phyloP scores from a whole-genome alignment of 2,329 filamentous ascomycete species.

The Cladorrhinum sp. region DNA sequence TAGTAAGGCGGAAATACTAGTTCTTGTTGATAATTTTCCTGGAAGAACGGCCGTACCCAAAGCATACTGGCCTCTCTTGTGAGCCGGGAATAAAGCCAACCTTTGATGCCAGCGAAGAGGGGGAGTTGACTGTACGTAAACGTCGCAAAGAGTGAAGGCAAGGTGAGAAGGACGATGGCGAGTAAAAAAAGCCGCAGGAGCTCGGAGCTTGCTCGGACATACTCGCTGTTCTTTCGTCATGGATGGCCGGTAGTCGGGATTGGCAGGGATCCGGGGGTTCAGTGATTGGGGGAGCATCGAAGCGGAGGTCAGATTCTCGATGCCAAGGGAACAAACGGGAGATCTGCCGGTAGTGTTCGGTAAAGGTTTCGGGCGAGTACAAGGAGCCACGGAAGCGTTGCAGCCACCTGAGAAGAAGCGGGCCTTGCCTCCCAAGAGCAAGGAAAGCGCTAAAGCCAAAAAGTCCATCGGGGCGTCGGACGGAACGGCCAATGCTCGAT shows the following conservation, averaged over 20 bases:
- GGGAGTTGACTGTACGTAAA: not conserved
- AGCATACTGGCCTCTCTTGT: not conserved
- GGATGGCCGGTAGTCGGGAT: not conserved
- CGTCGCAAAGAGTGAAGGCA: not conserved
- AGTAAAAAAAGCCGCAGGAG: conserved; percentile 5
- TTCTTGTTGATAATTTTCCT: not conserved
- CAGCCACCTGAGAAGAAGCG: not conserved
- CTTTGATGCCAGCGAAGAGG: not conserved
- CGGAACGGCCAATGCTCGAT: not conserved
- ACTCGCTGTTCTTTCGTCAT: not conserved
- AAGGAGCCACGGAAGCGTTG: not conserved
- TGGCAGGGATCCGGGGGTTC: not conserved
- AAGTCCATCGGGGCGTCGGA: not conserved
- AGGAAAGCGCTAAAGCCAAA: not conserved
- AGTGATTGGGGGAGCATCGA: not conserved
- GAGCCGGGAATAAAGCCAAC: not conserved
- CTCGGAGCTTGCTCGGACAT: conserved; percentile 7
- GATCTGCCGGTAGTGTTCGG: conserved; percentile 12
- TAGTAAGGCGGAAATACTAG: not conserved
- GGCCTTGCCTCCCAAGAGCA: not conserved
- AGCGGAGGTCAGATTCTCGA: not conserved
- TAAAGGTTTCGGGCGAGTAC: not conserved
- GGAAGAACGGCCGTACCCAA: not conserved
- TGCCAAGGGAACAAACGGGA: conserved; percentile 11
- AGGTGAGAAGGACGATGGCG: not conserved